phyloP scores from a whole-genome alignment of 2,329 filamentous ascomycete genomes.

The Pleurostoma richardsiae region DNA sequence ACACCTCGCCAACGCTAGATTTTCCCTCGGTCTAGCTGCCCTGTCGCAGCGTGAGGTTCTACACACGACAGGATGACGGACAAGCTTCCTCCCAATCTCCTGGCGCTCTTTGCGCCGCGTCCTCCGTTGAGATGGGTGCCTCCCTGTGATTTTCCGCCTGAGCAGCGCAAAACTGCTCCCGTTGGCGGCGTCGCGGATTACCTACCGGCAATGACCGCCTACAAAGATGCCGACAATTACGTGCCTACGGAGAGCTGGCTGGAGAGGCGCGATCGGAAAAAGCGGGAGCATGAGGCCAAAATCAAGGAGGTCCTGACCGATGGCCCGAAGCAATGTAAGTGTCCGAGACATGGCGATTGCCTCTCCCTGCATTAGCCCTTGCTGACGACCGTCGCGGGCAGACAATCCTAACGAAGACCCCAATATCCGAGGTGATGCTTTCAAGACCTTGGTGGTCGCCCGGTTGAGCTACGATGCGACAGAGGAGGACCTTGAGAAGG shows the following conservation, averaged over 20 bases:
- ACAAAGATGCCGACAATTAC: constrained; percentile 73
- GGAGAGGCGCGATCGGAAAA: constrained; percentile 77
- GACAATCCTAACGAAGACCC: constrained; percentile 80
- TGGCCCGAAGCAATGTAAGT: constrained; percentile 58
- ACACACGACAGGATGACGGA: constrained; percentile 69
- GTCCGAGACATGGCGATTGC: background rate
- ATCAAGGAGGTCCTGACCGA: constrained; percentile 61
- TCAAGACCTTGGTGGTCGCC: constrained; percentile 90
- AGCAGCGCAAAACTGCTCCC: constrained; percentile 70
- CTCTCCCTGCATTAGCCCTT: background rate
- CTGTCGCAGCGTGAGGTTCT: too few relatives aligned
- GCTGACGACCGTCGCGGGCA: constrained; percentile 22
- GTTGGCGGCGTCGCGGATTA: constrained; percentile 72
- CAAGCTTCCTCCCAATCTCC: constrained; percentile 86
- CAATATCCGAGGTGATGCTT: constrained; percentile 88
- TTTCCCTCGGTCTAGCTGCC: too few relatives aligned
- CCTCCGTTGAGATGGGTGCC: constrained; percentile 87
- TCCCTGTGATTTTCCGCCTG: constrained; percentile 75
- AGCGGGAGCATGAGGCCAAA: constrained; percentile 69
- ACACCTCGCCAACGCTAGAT: too few relatives aligned
- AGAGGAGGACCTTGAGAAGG: constrained; percentile 84
- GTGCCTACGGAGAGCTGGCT: constrained; percentile 89
- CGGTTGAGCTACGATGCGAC: constrained; percentile 86
- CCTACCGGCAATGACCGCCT: constrained; percentile 67
- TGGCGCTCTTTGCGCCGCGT: constrained; percentile 91